Base-by-base conservation (phyloP, 257 asterid species). In the Plantago ovata region DNA sequence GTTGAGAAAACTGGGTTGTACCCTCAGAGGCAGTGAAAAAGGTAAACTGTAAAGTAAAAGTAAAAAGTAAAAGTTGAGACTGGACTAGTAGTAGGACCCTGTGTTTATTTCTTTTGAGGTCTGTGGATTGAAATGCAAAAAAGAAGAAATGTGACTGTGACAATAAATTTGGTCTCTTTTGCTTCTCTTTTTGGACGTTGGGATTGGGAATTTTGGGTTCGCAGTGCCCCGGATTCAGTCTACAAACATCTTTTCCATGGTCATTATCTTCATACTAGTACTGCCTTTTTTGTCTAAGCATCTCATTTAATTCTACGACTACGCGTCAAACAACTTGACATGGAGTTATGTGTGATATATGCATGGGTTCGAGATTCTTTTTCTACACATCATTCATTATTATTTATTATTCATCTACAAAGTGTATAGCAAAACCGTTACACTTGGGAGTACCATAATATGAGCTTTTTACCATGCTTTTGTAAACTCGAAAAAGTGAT, bases 191-290 rank as follows among this genome's bases (percentile, higher is more conserved):
- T 28, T 28, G 36, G 36, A 28, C 36, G 7, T 28, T 4, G 36
- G 36, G 36, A 28, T 28, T 28, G 36, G 36, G 36, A 28, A 28
- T 28, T n/a, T 75, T 52, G 84, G 83, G 79, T 73, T 77, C 75
- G n/a, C 46, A 11, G 16, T 38, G 13, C 47, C 28, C 36, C 18
- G 23, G 10, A 36, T 55, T 55, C 46, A 33, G 60, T 55, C 45
- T 28, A 55, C 42, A n/a, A n/a, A n/a, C n/a, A 38, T 55, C 46
- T 55, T 36, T 38, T 28, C 36, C 36, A 28, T 28, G 36, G 36
- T 28, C 36, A 28, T 28, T 28, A 4, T 28, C 36, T 28, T 28
- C 36, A 28, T 28, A 28, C 36, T 28, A n/a, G n/a, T n/a, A n/a
- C n/a, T n/a, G n/a, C n/a, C n/a, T 28, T 28, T 24, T 28, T 28